Evolutionary conservation across 2,329 filamentous ascomycete genomes (phyloP).

Genomic region (Pyricularia sp.): DNA sequence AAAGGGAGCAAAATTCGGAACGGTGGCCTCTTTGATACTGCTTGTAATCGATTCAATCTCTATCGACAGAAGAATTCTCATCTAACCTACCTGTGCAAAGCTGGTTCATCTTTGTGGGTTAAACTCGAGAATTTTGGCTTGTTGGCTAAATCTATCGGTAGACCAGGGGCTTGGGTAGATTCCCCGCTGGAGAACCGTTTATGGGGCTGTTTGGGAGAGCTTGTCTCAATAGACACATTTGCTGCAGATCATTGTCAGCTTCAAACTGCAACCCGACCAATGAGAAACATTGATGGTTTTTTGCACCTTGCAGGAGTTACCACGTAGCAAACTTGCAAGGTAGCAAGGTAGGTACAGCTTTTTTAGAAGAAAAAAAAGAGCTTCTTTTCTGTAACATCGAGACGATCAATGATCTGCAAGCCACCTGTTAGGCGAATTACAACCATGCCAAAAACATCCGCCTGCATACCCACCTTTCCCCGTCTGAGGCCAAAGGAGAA

Average conservation of each 20-base stretch:
- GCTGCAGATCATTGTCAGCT: background rate
- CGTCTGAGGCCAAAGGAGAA: background rate
- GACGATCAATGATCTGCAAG: background rate
- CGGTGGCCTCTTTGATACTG: no score
- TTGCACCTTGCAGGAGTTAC: background rate
- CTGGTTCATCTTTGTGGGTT: background rate
- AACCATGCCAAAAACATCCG: background rate
- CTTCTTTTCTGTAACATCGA: background rate
- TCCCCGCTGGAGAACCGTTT: no score
- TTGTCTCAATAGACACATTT: no score
- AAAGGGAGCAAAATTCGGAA: no score
- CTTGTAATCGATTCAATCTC: no score
- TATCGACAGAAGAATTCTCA: no score
- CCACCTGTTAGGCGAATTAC: background rate
- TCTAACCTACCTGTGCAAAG: no score
- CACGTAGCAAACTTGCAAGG: rapidly evolving
- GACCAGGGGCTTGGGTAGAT: background rate
- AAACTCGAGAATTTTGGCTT: background rate
- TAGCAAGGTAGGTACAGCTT: no score
- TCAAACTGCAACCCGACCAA: background rate
- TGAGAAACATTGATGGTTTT: background rate
- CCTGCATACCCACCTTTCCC: background rate
- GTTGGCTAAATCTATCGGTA: background rate
- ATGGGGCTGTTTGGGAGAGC: no score
- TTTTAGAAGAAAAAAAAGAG: no score